phyloP scores from a whole-genome alignment of 2,329 filamentous ascomycete genomes.

The Fusarium sp. region DNA sequence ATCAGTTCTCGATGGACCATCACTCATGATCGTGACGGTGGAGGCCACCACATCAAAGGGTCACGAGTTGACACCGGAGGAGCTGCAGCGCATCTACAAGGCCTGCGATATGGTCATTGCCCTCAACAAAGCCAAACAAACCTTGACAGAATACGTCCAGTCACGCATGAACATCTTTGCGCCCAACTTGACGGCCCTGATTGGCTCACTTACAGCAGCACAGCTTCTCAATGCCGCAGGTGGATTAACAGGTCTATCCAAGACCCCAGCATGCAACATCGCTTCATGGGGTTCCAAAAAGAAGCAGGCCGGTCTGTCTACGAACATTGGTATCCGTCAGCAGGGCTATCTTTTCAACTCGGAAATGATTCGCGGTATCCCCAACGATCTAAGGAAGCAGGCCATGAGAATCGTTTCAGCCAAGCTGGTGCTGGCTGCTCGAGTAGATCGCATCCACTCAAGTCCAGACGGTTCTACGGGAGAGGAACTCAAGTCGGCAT shows the following conservation, averaged over 20 bases:
- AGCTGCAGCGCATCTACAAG: slow-evolving; percentile 78
- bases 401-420: slow-evolving; percentile 95
- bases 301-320: slow-evolving; percentile 85
- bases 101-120: slow-evolving; percentile 91
- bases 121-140: slow-evolving; percentile 87
- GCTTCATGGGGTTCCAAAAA: slow-evolving; percentile 92
- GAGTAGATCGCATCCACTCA: slow-evolving; percentile 87
- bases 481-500: slow-evolving; percentile 83
- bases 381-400: slow-evolving; percentile 88
- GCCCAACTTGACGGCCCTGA: slow-evolving; percentile 89
- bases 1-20: slow-evolving; percentile 86
- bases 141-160: slow-evolving; percentile 92
- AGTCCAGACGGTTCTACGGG: slow-evolving; percentile 85
- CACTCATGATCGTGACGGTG: slow-evolving; percentile 94
- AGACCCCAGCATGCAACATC: slow-evolving; percentile 93
- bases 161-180: slow-evolving; percentile 97
- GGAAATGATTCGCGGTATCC: slow-evolving; percentile 86
- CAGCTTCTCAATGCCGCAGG: slow-evolving; percentile 97
- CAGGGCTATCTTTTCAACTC: slow-evolving; percentile 96
- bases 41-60: slow-evolving; percentile 93
- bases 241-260: slow-evolving; percentile 87
- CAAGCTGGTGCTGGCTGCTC: slow-evolving; percentile 92
- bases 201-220: slow-evolving; percentile 92
- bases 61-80: slow-evolving; percentile 77
- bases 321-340: slow-evolving; percentile 89